Base-by-base conservation (phyloP, 371 early-diverging fungal genomes). In the Zychaea mexicana region DNA sequence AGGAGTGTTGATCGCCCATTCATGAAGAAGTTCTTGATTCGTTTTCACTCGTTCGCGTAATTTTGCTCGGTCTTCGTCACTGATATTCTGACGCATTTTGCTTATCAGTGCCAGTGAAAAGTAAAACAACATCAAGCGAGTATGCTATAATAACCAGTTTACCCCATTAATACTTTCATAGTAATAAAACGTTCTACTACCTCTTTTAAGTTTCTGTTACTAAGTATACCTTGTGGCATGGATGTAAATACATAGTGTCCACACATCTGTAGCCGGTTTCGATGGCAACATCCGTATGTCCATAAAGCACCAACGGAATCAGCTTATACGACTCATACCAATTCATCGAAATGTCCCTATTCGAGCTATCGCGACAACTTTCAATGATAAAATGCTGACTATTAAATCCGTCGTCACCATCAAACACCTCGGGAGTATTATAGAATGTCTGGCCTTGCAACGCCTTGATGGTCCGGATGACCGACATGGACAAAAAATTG, bases 371-470 rank as follows among this genome's bases (percentile, higher is more conserved):
- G 8, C 70, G 65, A 52, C 66, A 65, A 28, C 73, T 78, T 52
- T 81, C 78, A 5, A 46, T 33, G 6, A 81, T 60, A 62, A 81
- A 81, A 28, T 76, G 74, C 3, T 42, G 58, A 39, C 78, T 78
- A 45, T 69, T 74, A 24, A 76, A 81, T 8, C 76, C 78, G 64
- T 81, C 81, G 26, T 78, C 74, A 4, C 77, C 76, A 28, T 81
- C 72, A 68, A 78, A 78, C 1, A 81, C 67, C 3, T 69, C 55
- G 0, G 77, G 52, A 21, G 61, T 56, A 2, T 60, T 33, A 15
- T 55, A 64, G 31, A 64, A 74, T 2, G 81, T 76, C 33, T 74
- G 67, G 19, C 78, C 78, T 39, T 81, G 81, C 2, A 81, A 49
- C 10, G 78, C 69, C 52, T 76, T 76, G 64, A 74, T 66, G 3